Base-by-base conservation (phyloP, 2,329 filamentous ascomycete species). In the Penicillium expansum region DNA sequence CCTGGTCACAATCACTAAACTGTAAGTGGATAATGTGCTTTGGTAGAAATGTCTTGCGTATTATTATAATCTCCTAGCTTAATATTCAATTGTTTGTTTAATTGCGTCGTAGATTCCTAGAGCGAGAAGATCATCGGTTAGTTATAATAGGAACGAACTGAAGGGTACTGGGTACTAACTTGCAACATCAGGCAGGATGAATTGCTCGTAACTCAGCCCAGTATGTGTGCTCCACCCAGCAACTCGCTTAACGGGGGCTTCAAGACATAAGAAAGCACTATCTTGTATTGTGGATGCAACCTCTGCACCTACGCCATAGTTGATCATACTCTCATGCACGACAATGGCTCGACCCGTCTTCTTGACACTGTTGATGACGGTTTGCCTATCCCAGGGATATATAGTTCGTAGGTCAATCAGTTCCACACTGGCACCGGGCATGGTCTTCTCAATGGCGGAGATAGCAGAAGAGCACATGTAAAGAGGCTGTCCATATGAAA, bases 311-410 rank as follows among this genome's bases (percentile, higher is more conserved):
- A 96, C 84, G 14, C 92, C 92, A 7, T 89, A 89, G 67, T 96
- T 96, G 62, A 92, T 82, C 89, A 94, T 95, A 56, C 91, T 87
- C 76, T 97, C 92, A 70, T 97, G 92, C 7, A 97, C 92, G 1
- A 97, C 88, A 53, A 97, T 83, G 38, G 89, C 91, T 58, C 91
- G 79, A 0, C 92, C 92, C 0, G 92, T 96, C 79, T 94, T 96
- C 66, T 83, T 85, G 14, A 96, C 92, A 62, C 92, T 96, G 52
- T 87, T 79, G 58, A 96, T 80, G 1, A 97, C 83, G 0, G 89
- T 89, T 70, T 88, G 81, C 67, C 90, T 85, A 71, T 97, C 92
- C 92, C 92, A 97, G 0, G 92, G 92, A 69, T 95, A 96, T 50
- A 97, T 82, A 0, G 92, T 95, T 55, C 92, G 82, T 56, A 97